Evolutionary conservation across 192 early-diverging fungal species (phyloP).

Genomic region (Oehlia diaphana): DNA sequence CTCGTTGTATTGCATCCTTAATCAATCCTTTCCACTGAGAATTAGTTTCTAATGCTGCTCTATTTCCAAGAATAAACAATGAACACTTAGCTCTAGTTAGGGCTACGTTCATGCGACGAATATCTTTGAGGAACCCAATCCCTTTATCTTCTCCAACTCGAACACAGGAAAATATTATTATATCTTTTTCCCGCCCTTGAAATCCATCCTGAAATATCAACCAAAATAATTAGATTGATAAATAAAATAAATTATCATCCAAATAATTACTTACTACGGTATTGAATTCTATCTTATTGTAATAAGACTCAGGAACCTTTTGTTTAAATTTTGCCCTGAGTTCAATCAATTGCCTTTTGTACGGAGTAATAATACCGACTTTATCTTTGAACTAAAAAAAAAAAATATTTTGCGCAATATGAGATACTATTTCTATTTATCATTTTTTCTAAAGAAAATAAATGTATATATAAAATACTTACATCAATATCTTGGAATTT

Average conservation of each 20-base stretch:
- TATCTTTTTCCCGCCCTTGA: conserved; percentile 97
- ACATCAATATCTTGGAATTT: conserved; percentile 56
- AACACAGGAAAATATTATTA: conserved; percentile 95
- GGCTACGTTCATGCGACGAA: conserved; percentile 92
- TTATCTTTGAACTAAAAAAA: conserved; percentile 58
- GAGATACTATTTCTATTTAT: no score
- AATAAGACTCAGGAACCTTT: conserved; percentile 62
- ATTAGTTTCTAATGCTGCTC: conserved; percentile 63
- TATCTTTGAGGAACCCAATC: conserved; percentile 82
- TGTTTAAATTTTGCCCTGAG: conserved; percentile 66
- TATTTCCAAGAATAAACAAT: conserved; percentile 86
- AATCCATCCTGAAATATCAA: conserved; percentile 72
- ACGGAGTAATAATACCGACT: conserved; percentile 91
- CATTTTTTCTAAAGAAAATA: not conserved
- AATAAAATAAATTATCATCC: not conserved
- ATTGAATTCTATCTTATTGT: conserved; percentile 84
- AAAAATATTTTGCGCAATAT: conserved; percentile 2
- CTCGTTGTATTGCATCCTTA: conserved; percentile 57
- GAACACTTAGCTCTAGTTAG: conserved; percentile 88
- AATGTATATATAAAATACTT: conserved; percentile 13
- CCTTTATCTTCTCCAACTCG: conserved; percentile 68
- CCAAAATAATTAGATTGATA: not conserved
- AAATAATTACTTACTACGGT: conserved; percentile 58
- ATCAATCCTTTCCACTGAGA: conserved; percentile 76
- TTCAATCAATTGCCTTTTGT: conserved; percentile 80